Evolutionary conservation across 192 early-diverging fungal genomes (phyloP).

Genomic region (Podila epicladia): DNA sequence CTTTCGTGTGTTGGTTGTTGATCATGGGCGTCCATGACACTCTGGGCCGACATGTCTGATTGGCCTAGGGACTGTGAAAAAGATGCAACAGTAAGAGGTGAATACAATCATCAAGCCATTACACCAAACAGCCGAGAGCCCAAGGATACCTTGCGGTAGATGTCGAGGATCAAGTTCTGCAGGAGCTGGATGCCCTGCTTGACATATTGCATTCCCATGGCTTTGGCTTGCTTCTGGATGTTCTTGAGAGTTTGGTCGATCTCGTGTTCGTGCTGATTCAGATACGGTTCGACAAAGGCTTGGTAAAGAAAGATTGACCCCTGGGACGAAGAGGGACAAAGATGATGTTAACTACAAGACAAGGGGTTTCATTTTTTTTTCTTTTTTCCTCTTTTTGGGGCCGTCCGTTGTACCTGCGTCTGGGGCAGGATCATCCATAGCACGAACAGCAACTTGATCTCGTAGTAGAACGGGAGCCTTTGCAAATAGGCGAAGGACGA

Average conservation of each 20-base stretch:
- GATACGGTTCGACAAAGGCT: constrained; percentile 36
- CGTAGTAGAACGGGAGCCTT: constrained; percentile 51
- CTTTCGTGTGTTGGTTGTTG: constrained; percentile 1
- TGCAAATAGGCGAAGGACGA: neutral
- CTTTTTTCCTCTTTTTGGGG: neutral
- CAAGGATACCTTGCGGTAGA: constrained; percentile 40
- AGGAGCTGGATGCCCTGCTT: constrained; percentile 35
- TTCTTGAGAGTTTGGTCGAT: constrained; percentile 41
- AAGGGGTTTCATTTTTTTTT: too few species aligned
- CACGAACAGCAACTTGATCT: constrained; percentile 37
- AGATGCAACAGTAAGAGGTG: neutral
- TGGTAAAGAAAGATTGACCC: constrained; percentile 50
- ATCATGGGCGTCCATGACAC: too few species aligned
- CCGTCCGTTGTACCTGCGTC: constrained; percentile 25
- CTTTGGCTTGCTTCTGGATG: constrained; percentile 36
- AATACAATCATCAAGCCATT: neutral
- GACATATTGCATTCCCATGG: constrained; percentile 39
- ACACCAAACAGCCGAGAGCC: neutral
- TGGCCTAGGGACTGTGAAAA: constrained; percentile 1
- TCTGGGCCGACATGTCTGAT: neutral
- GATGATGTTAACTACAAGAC: too few species aligned
- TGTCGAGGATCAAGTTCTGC: constrained; percentile 27
- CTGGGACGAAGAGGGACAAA: neutral
- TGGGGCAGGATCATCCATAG: constrained; percentile 51
- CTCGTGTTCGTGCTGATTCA: constrained; percentile 31